phyloP scores from a whole-genome alignment of 192 early-diverging fungal species.

The Bifiguratus adelaidae region DNA sequence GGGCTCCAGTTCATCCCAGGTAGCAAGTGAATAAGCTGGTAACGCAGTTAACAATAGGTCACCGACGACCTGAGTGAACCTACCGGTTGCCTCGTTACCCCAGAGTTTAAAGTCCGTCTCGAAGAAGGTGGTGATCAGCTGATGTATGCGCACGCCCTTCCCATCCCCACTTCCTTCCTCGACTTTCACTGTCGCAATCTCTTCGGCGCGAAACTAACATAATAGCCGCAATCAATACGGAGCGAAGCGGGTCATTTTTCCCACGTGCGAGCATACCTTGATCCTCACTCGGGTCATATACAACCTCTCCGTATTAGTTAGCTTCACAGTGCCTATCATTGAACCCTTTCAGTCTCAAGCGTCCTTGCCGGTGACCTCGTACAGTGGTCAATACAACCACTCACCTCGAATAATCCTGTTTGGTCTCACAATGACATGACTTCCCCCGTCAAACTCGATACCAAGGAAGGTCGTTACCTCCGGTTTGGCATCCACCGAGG shows the following conservation, averaged over 20 bases:
- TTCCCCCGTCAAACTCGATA: conserved; percentile 21
- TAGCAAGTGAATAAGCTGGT: conserved; percentile 9
- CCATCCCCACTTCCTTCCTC: conserved; percentile 13
- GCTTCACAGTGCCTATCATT: conserved; percentile 12
- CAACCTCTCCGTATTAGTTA: conserved; percentile 13
- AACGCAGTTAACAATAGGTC: not conserved
- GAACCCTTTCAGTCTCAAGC: not conserved
- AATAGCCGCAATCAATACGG: not conserved
- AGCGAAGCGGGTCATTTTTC: not conserved
- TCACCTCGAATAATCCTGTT: conserved; percentile 22
- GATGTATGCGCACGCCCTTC: conserved; percentile 15
- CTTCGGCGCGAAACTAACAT: conserved; percentile 23
- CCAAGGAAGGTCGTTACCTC: not conserved
- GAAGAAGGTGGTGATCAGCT: conserved; percentile 20
- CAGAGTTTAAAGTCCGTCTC: conserved; percentile 13
- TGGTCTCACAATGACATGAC: conserved; percentile 19
- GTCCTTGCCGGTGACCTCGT: not conserved
- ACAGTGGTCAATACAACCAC: not conserved
- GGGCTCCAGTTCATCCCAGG: conserved; percentile 17
- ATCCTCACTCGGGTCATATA: conserved; percentile 20
- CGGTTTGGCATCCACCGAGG: not conserved
- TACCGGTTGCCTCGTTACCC: conserved; percentile 16
- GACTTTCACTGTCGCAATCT: conserved; percentile 16
- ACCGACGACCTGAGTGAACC: not conserved
- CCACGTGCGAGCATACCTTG: conserved; percentile 7